These are phyloP conservation scores for Claviceps quebecensis DNA, from an alignment of 2,329 filamentous ascomycete genomes.

Conservation along the genomic window DNA sequence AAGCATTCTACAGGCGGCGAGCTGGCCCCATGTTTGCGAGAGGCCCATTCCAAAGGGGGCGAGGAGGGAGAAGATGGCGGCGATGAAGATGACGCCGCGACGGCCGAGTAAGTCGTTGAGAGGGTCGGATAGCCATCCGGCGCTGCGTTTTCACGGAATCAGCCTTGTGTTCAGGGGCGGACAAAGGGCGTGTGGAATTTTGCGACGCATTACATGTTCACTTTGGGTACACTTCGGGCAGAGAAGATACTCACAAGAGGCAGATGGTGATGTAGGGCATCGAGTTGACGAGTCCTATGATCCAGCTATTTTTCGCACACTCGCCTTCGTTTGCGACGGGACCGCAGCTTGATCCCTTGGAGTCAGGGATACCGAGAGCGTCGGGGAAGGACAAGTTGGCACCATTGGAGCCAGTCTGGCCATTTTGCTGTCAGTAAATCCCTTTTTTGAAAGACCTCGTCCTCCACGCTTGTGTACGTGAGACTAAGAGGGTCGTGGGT, in stretches of 20 bases:
- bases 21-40: conserved; percentile 43
- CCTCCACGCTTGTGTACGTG: no score
- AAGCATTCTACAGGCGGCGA: conserved; percentile 35
- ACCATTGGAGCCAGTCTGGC: conserved; percentile 30
- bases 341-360: conserved; percentile 16
- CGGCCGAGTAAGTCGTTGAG: conserved; percentile 44
- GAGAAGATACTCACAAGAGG: conserved; percentile 23
- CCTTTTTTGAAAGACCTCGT: no score
- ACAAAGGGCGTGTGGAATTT: no score
- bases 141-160: conserved; percentile 17
- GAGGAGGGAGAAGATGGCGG: conserved; percentile 46
- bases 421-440: background rate
- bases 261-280: conserved; percentile 28
- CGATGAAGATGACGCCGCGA: conserved; percentile 50
- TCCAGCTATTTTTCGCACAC: conserved; percentile 37
- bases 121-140: conserved; percentile 49
- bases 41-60: conserved; percentile 46
- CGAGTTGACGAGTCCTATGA: conserved; percentile 46
- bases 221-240: conserved; percentile 4
- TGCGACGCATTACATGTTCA: no score
- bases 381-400: conserved; percentile 32
- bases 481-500: no score
- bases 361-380: conserved; percentile 28
- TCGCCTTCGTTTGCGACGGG: conserved; percentile 21
- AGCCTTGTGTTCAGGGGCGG: background rate